These are phyloP conservation scores for Helotiales sp. DNA, from an alignment of 2,329 filamentous ascomycete species.

Conservation along the genomic window DNA sequence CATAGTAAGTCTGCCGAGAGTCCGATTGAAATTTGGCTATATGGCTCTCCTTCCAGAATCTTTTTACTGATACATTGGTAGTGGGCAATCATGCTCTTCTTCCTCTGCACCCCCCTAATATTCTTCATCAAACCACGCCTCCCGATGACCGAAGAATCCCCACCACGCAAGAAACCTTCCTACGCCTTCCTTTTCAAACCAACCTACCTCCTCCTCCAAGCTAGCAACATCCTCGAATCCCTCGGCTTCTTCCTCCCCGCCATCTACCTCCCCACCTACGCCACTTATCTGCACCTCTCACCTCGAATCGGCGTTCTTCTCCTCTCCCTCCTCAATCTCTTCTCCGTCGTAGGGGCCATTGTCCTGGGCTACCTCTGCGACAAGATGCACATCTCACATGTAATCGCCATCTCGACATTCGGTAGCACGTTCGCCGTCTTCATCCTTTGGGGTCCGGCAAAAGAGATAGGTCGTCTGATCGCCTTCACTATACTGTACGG, in stretches of 20 bases:
- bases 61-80: background rate
- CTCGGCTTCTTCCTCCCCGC: constrained; percentile 60
- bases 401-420: constrained; percentile 55
- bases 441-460: constrained; percentile 59
- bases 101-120: constrained; percentile 52
- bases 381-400: constrained; percentile 48
- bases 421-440: constrained; percentile 55
- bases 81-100: constrained; percentile 35
- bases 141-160: constrained; percentile 39
- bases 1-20: constrained; percentile 42
- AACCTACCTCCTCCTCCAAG: constrained; percentile 54
- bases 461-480: constrained; percentile 50
- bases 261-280: constrained; percentile 58
- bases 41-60: too few relatives aligned
- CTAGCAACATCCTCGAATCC: constrained; percentile 57
- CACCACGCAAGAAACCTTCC: constrained; percentile 8
- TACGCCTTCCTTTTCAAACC: constrained; percentile 50
- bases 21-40: too few relatives aligned
- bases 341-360: constrained; percentile 52
- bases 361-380: constrained; percentile 49
- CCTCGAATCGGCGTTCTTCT: constrained; percentile 52
- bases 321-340: constrained; percentile 53
- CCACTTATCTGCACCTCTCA: constrained; percentile 47
- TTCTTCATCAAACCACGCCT: constrained; percentile 62
- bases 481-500: constrained; percentile 60